phyloP scores from a whole-genome alignment of 768 basidiomycete species.

The Lactifluus hygrophoroides region DNA sequence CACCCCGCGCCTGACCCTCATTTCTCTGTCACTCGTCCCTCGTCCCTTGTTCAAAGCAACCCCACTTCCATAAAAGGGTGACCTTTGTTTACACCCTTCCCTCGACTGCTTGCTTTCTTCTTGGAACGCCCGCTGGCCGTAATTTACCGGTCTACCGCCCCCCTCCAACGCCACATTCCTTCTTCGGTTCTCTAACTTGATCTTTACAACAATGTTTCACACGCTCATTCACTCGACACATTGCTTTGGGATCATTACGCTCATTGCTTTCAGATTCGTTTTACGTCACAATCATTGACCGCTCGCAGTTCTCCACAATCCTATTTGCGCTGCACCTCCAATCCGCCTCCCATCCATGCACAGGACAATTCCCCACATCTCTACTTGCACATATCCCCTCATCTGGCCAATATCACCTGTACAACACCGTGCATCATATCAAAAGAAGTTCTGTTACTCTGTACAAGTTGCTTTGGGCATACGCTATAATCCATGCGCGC shows the following conservation, averaged over 20 bases:
- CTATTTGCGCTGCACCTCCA: background rate
- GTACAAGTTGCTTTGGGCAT: slow-evolving; percentile 10
- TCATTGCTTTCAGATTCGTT: slow-evolving; percentile 10
- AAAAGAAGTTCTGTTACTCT: slow-evolving; percentile 10
- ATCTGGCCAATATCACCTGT: slow-evolving; percentile 16
- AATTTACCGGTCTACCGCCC: background rate
- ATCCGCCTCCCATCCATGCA: slow-evolving; percentile 3
- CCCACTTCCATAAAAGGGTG: background rate
- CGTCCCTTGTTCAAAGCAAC: background rate
- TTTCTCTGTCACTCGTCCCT: background rate
- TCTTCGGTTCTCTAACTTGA: slow-evolving; percentile 5
- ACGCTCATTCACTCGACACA: slow-evolving; percentile 10
- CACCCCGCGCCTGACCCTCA: background rate
- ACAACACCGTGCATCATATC: slow-evolving; percentile 15
- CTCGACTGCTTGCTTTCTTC: background rate
- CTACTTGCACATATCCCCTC: slow-evolving; percentile 8
- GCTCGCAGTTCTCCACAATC: background rate
- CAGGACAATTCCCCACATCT: slow-evolving; percentile 8
- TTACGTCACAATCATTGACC: slow-evolving; percentile 1
- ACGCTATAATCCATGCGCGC: background rate
- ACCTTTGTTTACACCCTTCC: background rate
- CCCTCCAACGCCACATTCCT: slow-evolving; percentile 1
- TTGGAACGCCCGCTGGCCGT: background rate
- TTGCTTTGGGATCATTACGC: slow-evolving; percentile 9
- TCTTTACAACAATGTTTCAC: slow-evolving; percentile 10